Evolutionary conservation across 805 yeast genomes (phyloP).

Genomic region (Metschnikowia peoriensis): DNA sequence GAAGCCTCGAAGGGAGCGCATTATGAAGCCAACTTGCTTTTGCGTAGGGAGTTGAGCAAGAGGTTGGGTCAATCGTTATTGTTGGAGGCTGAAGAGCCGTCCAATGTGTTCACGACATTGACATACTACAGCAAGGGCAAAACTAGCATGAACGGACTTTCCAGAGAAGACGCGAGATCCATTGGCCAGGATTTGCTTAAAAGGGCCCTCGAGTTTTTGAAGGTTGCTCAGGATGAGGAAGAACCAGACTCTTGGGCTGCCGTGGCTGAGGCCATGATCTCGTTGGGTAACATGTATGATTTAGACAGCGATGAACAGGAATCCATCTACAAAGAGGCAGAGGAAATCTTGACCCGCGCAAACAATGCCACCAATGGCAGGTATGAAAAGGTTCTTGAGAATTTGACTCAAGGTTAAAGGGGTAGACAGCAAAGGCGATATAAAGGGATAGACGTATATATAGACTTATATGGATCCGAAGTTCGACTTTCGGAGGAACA

Average conservation of each 20-base stretch:
- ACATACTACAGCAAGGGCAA: conserved; percentile 48
- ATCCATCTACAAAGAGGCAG: conserved; percentile 64
- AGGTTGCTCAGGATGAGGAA: conserved; percentile 61
- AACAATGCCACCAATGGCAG: conserved; percentile 79
- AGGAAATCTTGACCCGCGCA: conserved; percentile 63
- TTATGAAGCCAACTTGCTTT: conserved; percentile 17
- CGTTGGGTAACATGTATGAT: conserved; percentile 71
- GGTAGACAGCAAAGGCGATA: neutral
- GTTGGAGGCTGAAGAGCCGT: conserved; percentile 63
- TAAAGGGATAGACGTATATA: neutral
- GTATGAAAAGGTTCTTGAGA: conserved; percentile 61
- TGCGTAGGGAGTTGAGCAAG: conserved; percentile 43
- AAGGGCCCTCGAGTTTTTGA: conserved; percentile 57
- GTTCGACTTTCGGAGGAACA: neutral
- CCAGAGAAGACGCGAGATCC: conserved; percentile 43
- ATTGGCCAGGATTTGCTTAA: conserved; percentile 48
- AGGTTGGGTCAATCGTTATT: conserved; percentile 62
- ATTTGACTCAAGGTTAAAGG: conserved; percentile 29
- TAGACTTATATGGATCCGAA: neutral
- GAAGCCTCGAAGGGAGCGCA: conserved; percentile 14
- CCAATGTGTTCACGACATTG: conserved; percentile 52
- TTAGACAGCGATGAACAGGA: conserved; percentile 69
- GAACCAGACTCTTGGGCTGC: conserved; percentile 81
- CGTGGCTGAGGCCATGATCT: conserved; percentile 82
- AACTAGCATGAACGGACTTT: conserved; percentile 35